Evolutionary conservation across 441 rosid species (phyloP).

Genomic region (Manihot esculenta): DNA sequence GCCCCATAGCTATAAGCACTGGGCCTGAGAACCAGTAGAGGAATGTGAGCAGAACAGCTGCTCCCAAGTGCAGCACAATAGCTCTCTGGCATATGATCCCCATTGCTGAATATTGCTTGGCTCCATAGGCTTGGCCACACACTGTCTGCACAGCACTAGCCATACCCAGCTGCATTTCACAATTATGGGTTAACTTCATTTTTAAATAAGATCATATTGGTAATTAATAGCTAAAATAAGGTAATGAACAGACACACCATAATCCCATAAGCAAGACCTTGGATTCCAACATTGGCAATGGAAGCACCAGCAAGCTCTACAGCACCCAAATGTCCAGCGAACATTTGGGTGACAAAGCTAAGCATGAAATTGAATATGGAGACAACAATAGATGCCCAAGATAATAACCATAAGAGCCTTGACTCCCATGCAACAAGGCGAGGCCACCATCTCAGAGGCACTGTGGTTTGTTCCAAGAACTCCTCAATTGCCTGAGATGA

Average conservation of each 20-base stretch:
- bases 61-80: constrained; percentile 68
- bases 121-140: constrained; percentile 97
- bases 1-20: constrained; percentile 57
- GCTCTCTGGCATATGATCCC: constrained; percentile 90
- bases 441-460: constrained; percentile 68
- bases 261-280: constrained; percentile 92
- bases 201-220: too few relatives aligned
- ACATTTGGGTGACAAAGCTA: constrained; percentile 77
- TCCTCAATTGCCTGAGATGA: constrained; percentile 66
- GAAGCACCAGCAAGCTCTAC: constrained; percentile 89
- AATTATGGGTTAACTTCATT: neutral
- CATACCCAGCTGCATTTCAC: constrained; percentile 75
- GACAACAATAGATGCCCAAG: constrained; percentile 69
- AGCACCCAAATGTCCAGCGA: constrained; percentile 76
- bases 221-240: too few relatives aligned
- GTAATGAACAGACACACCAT: constrained; percentile 48
- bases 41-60: constrained; percentile 67
- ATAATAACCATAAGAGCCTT: constrained; percentile 71
- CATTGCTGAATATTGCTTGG: constrained; percentile 65
- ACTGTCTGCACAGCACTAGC: constrained; percentile 98
- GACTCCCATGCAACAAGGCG: constrained; percentile 78
- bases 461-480: constrained; percentile 41
- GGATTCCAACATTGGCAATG: constrained; percentile 84
- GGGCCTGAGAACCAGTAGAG: constrained; percentile 78
- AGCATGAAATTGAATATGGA: constrained; percentile 82